These are phyloP conservation scores for Syncephalis plumigaleata DNA, from an alignment of 371 early-diverging fungal species.

Conservation along the genomic window DNA sequence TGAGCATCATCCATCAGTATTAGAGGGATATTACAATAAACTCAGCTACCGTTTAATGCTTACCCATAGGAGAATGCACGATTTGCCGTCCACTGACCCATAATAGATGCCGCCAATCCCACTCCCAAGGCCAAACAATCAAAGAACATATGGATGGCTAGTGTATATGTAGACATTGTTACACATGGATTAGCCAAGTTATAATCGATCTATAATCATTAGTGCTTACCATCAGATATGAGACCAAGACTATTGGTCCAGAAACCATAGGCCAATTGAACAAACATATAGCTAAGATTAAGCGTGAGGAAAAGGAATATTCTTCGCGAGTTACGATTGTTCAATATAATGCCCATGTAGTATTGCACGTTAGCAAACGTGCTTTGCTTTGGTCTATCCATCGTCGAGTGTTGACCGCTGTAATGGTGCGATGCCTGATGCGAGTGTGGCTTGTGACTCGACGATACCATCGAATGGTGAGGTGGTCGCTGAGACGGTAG, in stretches of 20 bases:
- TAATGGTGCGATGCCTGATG: too few species aligned
- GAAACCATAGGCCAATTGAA: conserved; percentile 77
- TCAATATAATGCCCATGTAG: conserved; percentile 31
- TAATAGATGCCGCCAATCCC: conserved; percentile 72
- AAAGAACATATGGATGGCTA: conserved; percentile 94
- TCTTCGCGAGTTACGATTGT: conserved; percentile 61
- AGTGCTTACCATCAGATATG: conserved; percentile 71
- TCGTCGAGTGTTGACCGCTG: too few species aligned
- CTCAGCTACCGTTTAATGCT: neutral
- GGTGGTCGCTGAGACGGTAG: too few species aligned
- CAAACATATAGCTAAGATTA: conserved; percentile 86
- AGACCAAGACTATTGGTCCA: conserved; percentile 88
- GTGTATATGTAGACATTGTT: neutral
- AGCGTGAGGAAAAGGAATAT: conserved; percentile 82
- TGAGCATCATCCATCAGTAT: too few species aligned
- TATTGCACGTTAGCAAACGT: neutral
- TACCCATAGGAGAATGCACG: conserved; percentile 62
- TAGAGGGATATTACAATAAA: conserved; percentile 4
- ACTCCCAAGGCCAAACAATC: conserved; percentile 83
- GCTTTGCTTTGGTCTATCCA: too few species aligned
- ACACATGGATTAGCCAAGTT: neutral
- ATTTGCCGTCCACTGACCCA: conserved; percentile 79
- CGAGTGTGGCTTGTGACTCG: too few species aligned
- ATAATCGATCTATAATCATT: neutral
- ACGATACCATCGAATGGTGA: too few species aligned